These are phyloP conservation scores for Chimonanthus praecox DNA, from an alignment of 164 flowering plant species.

Conservation along the genomic window DNA sequence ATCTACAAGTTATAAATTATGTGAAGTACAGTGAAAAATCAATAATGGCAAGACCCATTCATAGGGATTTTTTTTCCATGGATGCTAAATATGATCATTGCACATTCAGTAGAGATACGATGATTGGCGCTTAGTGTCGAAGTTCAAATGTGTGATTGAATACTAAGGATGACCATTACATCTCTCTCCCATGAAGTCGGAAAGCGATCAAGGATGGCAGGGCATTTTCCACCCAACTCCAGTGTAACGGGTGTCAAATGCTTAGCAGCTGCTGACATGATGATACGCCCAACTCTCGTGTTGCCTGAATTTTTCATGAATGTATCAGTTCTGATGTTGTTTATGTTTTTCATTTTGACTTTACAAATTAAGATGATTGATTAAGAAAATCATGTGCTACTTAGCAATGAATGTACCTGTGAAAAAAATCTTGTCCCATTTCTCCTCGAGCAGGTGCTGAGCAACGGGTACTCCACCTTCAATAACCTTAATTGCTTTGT, in stretches of 20 bases:
- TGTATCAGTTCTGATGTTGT: not conserved
- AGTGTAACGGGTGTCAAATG: conserved; percentile 85
- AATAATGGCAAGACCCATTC: not conserved
- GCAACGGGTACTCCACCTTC: conserved; percentile 52
- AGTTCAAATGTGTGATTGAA: too few species aligned
- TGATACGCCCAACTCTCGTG: conserved; percentile 51
- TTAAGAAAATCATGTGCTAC: not conserved
- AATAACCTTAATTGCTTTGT: conserved; percentile 50
- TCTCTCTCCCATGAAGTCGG: not conserved
- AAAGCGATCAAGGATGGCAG: conserved; percentile 40
- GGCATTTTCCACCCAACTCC: conserved; percentile 94
- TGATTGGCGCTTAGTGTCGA: not conserved
- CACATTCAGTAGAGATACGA: not conserved
- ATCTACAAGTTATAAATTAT: not conserved
- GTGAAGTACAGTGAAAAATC: not conserved
- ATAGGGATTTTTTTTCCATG: not conserved
- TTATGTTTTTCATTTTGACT: not conserved
- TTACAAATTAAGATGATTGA: not conserved
- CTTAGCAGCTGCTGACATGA: conserved; percentile 82
- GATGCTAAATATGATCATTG: not conserved
- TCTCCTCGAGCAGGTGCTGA: conserved; percentile 44
- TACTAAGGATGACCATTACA: not conserved
- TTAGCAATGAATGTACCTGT: conserved; percentile 40
- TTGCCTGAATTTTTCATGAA: conserved; percentile 42
- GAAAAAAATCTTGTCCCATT: conserved; percentile 96